phyloP scores from a whole-genome alignment of 768 basidiomycete genomes.

The Lactifluus pinguis region DNA sequence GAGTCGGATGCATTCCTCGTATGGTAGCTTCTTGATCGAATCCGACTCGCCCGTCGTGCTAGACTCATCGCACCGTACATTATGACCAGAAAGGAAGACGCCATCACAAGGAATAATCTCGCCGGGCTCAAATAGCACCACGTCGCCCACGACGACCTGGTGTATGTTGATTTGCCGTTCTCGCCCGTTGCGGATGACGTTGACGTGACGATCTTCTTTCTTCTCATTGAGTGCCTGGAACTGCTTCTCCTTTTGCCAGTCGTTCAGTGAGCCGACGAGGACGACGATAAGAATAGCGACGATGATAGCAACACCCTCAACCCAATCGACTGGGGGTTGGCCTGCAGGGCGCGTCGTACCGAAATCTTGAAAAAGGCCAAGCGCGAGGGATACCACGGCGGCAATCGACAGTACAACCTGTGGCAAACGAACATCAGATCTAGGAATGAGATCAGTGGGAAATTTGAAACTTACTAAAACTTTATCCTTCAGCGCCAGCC shows the following conservation, averaged over 20 bases:
- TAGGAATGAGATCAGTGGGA: neutral
- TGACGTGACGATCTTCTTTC: conserved; percentile 89
- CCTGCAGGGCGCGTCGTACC: conserved; percentile 50
- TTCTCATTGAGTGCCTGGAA: conserved; percentile 88
- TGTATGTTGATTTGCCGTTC: conserved; percentile 31
- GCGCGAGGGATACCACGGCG: conserved; percentile 84
- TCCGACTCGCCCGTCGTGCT: conserved; percentile 96
- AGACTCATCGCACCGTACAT: conserved; percentile 92
- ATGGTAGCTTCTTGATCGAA: conserved; percentile 81
- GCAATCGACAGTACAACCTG: conserved; percentile 87
- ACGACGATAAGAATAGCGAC: conserved; percentile 71
- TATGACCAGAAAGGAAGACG: conserved; percentile 85
- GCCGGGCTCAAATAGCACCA: conserved; percentile 87
- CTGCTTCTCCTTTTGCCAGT: conserved; percentile 98
- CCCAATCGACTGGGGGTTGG: conserved; percentile 88
- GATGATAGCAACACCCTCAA: conserved; percentile 84
- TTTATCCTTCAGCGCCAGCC: conserved; percentile 56
- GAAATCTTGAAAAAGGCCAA: conserved; percentile 92
- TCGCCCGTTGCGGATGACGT: conserved; percentile 38
- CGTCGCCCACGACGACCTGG: conserved; percentile 91
- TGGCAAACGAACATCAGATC: conserved; percentile 31
- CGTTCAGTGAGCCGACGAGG: conserved; percentile 88
- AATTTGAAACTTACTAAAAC: conserved; percentile 38
- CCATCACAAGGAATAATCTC: conserved; percentile 97
- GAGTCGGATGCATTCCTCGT: conserved; percentile 58